A percentile compares a stretch with the other conserved stretches of the same genome.
Evolutionary conservation across 345 rosid genomes (phyloP).

Genomic region (Citrus trifoliata): DNA sequence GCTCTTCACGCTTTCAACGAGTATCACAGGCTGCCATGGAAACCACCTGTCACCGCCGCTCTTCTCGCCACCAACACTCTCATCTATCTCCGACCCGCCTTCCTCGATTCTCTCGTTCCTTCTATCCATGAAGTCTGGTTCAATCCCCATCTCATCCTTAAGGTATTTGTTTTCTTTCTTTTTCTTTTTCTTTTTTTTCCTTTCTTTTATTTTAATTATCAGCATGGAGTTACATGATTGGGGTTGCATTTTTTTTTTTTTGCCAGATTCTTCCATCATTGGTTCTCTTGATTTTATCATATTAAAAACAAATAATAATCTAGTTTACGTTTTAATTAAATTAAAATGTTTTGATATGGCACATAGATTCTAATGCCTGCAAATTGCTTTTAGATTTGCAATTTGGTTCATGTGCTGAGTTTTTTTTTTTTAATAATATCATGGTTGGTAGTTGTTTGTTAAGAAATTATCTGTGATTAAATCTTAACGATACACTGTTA

Average conservation of each 20-base stretch:
- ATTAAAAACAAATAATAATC: background rate
- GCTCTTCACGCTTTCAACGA: constrained; percentile 69
- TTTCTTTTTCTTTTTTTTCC: too few species aligned
- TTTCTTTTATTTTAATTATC: background rate
- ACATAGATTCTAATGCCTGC: background rate
- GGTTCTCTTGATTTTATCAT: background rate
- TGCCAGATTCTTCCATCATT: background rate
- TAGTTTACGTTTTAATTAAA: background rate
- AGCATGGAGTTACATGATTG: background rate
- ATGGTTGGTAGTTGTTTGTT: too few species aligned
- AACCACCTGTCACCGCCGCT: constrained; percentile 88
- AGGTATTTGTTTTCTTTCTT: constrained; percentile 34
- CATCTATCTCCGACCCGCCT: constrained; percentile 66
- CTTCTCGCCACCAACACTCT: constrained; percentile 77
- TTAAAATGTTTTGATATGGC: background rate
- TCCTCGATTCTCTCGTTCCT: constrained; percentile 59
- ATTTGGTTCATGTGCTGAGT: too few species aligned
- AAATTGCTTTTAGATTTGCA: background rate
- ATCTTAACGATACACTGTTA: too few species aligned
- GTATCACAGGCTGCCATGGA: constrained; percentile 77
- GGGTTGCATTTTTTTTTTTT: background rate
- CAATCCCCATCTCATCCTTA: constrained; percentile 82
- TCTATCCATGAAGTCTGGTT: constrained; percentile 69
- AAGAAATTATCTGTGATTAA: too few species aligned
- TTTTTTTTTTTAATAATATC: too few species aligned